These are phyloP conservation scores for Podospora appendiculata DNA, from an alignment of 495 filamentous ascomycete species.

Conservation along the genomic window DNA sequence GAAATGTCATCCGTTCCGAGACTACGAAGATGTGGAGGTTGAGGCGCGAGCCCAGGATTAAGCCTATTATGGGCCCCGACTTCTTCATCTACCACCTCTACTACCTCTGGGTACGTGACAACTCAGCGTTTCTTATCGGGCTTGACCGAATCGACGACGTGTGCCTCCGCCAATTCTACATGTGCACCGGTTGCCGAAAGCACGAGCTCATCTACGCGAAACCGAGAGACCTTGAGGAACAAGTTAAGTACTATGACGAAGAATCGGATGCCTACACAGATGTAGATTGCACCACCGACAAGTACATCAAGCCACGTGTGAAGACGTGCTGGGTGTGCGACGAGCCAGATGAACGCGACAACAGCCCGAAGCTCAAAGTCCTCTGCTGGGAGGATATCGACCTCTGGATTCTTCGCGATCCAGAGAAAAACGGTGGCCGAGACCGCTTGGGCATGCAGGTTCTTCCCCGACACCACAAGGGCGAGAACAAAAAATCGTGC, in stretches of 20 bases:
- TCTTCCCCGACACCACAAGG: conserved; percentile 7
- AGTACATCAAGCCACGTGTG: background rate
- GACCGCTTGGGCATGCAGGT: conserved; percentile 8
- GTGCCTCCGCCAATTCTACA: conserved; percentile 7
- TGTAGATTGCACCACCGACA: conserved; percentile 1
- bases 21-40: conserved; percentile 6
- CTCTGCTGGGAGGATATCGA: conserved; percentile 14
- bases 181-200: conserved; percentile 9
- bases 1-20: background rate
- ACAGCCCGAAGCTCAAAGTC: conserved; percentile 7
- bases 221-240: conserved; percentile 1
- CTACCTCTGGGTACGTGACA: conserved; percentile 9
- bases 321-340: conserved; percentile 7
- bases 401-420: conserved; percentile 9
- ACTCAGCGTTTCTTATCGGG: conserved; percentile 4
- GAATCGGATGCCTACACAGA: conserved; percentile 11
- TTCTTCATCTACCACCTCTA: conserved; percentile 9
- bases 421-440: conserved; percentile 6
- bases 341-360: background rate
- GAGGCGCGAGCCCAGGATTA: conserved; percentile 10
- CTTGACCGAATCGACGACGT: conserved; percentile 11
- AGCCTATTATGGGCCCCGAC: conserved; percentile 11
- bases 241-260: conserved; percentile 2
- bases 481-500: conserved; percentile 8
- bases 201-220: conserved; percentile 13